phyloP scores from a whole-genome alignment of 805 yeast genomes.

The Teunomyces atbi region DNA sequence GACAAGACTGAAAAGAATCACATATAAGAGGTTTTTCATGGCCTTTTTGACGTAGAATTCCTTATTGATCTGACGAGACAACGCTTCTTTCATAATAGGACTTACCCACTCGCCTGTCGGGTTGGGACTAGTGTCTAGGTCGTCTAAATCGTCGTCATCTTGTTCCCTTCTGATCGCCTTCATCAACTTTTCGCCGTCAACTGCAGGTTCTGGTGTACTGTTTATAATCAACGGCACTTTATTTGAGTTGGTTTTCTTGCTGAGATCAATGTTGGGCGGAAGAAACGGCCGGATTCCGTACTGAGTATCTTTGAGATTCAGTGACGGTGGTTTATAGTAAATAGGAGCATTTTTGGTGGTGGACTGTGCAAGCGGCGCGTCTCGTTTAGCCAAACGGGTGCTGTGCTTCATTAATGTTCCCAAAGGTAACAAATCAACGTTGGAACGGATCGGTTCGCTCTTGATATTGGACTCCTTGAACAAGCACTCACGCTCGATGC shows the following conservation, averaged over 20 bases:
- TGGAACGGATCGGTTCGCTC: not conserved
- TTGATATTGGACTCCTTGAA: not conserved
- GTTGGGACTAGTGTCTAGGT: not conserved
- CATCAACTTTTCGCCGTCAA: not conserved
- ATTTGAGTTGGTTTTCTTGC: not conserved
- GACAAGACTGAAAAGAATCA: conserved; percentile 29
- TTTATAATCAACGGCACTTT: conserved; percentile 7
- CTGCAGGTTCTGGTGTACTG: not conserved
- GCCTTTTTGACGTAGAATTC: conserved; percentile 36
- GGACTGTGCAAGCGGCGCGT: not conserved
- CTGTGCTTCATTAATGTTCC: not conserved
- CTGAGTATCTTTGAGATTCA: conserved; percentile 21
- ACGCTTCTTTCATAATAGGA: conserved; percentile 45
- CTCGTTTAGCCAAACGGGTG: conserved; percentile 1
- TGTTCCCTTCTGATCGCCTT: not conserved
- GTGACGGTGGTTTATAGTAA: conserved; percentile 32
- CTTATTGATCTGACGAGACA: conserved; percentile 43
- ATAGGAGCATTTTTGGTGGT: conserved; percentile 18
- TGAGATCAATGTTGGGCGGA: conserved; percentile 18
- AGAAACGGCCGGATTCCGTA: conserved; percentile 26
- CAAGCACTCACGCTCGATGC: conserved; percentile 3
- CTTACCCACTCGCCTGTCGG: conserved; percentile 34
- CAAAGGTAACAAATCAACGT: conserved; percentile 1
- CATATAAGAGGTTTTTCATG: conserved; percentile 22
- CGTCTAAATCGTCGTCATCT: conserved; percentile 10